Percentiles rank a stretch among this genome's conserved stretches.
These are phyloP conservation scores for Globisporangium spinosum DNA, from an alignment of 352 stramenopile species.

Conservation along the genomic window DNA sequence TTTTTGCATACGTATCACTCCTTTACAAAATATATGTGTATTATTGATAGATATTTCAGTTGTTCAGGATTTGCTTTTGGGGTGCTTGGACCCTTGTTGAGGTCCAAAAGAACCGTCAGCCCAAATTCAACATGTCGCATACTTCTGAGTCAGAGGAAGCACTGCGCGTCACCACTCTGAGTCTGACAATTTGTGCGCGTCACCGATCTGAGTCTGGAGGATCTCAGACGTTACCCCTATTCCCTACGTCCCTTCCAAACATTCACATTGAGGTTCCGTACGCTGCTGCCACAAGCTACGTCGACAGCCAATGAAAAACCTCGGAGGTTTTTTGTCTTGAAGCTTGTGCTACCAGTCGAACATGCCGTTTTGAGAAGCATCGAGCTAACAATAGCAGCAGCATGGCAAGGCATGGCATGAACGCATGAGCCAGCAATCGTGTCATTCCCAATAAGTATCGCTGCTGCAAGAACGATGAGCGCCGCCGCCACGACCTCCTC, in stretches of 20 bases:
- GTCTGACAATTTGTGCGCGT: not conserved
- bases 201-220: not conserved
- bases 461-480: slow-evolving; percentile 9
- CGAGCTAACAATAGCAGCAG: no score
- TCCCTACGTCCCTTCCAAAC: slow-evolving; percentile 15
- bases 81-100: no score
- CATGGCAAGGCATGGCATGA: no score
- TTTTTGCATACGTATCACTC: no score
- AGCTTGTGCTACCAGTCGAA: not conserved
- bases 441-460: slow-evolving; percentile 2
- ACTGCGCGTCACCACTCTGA: not conserved
- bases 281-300: slow-evolving; percentile 12
- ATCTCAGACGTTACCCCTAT: slow-evolving; percentile 1
- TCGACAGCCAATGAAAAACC: slow-evolving; percentile 2
- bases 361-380: no score
- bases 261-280: slow-evolving; percentile 10
- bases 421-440: not conserved
- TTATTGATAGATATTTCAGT: no score
- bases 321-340: slow-evolving; percentile 4
- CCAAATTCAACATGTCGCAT: not conserved
- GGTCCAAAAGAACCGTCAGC: no score
- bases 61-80: no score
- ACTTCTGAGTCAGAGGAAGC: not conserved
- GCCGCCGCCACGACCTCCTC: not conserved
- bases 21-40: no score